phyloP scores from a whole-genome alignment of 345 rosid genomes.

The Populus davidiana region DNA sequence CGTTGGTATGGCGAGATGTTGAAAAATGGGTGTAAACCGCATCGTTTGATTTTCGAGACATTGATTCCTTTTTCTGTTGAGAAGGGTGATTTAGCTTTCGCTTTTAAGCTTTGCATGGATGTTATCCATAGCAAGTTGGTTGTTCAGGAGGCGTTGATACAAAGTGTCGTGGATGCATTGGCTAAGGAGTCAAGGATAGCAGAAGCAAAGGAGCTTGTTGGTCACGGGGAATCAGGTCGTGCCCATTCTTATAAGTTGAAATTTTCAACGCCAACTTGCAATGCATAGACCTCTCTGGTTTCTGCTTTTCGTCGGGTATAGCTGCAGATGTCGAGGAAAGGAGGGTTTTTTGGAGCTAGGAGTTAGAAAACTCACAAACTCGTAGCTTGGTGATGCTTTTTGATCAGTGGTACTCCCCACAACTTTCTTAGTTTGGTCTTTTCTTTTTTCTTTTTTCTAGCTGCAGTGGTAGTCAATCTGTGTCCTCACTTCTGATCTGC shows the following conservation, averaged over 20 bases:
- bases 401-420: background rate
- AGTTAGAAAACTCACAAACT: background rate
- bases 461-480: background rate
- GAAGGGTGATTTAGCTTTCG: constrained; percentile 53
- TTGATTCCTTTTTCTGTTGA: constrained; percentile 46
- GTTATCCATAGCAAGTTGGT: constrained; percentile 25
- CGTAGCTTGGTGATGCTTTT: background rate
- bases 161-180: constrained; percentile 52
- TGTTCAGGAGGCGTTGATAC: constrained; percentile 38
- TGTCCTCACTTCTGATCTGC: background rate
- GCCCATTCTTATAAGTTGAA: constrained; percentile 31
- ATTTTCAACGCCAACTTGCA: constrained; percentile 23
- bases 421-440: background rate
- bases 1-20: constrained; percentile 45
- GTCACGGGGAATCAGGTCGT: constrained; percentile 44
- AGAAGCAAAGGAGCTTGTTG: constrained; percentile 58
- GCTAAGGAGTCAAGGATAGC: constrained; percentile 42
- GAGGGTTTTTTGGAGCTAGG: background rate
- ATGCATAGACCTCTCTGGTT: background rate
- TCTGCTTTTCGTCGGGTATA: background rate
- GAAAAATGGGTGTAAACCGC: constrained; percentile 28
- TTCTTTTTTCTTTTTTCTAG: too few relatives aligned
- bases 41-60: constrained; percentile 35
- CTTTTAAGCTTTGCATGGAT: constrained; percentile 45
- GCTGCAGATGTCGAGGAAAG: background rate